These are phyloP conservation scores for Trichoderma citrinoviride DNA, from an alignment of 2,329 filamentous ascomycete genomes.

Conservation along the genomic window DNA sequence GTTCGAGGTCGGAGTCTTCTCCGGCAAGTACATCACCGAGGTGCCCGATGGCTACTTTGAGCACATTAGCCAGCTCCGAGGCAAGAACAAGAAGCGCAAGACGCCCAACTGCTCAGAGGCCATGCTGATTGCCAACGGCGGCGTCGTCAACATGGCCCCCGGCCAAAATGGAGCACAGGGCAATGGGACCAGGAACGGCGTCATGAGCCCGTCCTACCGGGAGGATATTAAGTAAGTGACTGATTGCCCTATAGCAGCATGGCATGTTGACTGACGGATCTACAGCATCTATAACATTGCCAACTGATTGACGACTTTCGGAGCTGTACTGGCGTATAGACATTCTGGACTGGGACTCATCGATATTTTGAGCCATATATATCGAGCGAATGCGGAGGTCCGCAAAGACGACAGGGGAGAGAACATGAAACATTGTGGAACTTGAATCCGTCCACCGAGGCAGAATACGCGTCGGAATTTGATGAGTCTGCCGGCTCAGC, in stretches of 20 bases:
- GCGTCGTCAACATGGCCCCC: constrained; percentile 55
- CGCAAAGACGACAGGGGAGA: background rate
- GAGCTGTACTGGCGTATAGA: background rate
- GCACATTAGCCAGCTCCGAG: constrained; percentile 60
- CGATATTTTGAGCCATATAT: background rate
- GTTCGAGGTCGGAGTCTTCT: constrained; percentile 93
- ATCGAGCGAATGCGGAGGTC: background rate
- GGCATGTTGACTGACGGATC: background rate
- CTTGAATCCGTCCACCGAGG: background rate
- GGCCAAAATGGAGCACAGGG: background rate
- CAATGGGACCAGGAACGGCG: background rate
- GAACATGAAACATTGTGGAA: background rate
- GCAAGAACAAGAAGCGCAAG: constrained; percentile 63
- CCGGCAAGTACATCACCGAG: constrained; percentile 78
- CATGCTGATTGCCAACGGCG: constrained; percentile 28
- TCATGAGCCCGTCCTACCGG: constrained; percentile 26
- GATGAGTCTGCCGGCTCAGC: background rate
- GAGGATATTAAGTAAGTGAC: constrained; percentile 35
- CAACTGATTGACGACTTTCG: background rate
- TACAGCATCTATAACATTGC: constrained; percentile 23
- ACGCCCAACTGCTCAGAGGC: background rate
- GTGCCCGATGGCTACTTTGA: constrained; percentile 80
- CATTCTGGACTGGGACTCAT: background rate
- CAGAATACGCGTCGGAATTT: background rate
- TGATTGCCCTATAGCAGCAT: no score